Percentiles rank a stretch among this genome's conserved stretches.
phyloP scores from a whole-genome alignment of 2,329 filamentous ascomycete species.

The Colletotrichum cereale region DNA sequence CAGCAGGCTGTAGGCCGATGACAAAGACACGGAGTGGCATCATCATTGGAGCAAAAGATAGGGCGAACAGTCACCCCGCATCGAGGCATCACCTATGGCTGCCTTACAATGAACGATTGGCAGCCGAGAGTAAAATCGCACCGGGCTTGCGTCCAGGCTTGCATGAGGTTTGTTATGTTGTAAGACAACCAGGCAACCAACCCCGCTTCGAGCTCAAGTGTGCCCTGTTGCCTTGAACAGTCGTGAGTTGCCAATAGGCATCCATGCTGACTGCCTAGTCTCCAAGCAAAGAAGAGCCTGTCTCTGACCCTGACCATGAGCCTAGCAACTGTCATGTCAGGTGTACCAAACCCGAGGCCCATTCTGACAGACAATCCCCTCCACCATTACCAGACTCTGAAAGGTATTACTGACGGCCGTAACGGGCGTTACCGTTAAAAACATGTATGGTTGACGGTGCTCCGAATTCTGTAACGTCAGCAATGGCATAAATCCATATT shows the following conservation, averaged over 20 bases:
- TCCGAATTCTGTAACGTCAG: background rate
- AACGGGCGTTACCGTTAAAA: background rate
- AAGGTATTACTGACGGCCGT: background rate
- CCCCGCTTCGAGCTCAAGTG: conserved; percentile 15
- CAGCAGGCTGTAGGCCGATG: conserved; percentile 6
- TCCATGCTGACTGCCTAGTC: conserved; percentile 22
- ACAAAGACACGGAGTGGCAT: background rate
- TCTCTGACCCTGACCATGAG: background rate
- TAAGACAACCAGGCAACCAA: conserved; percentile 24
- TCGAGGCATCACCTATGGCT: background rate
- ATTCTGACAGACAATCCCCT: background rate
- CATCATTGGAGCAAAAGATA: conserved; percentile 14
- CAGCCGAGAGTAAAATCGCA: background rate
- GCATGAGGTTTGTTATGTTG: conserved; percentile 23
- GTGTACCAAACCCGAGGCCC: background rate
- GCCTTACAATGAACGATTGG: conserved; percentile 25
- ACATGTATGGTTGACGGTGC: background rate
- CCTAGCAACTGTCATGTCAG: background rate
- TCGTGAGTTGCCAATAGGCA: conserved; percentile 10
- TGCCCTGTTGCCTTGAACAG: conserved; percentile 28
- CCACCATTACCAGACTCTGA: background rate
- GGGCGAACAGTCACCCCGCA: conserved; percentile 20
- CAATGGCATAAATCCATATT: too few relatives aligned
- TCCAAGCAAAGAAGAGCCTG: conserved; percentile 9
- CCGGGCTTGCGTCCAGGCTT: conserved; percentile 23